phyloP scores from a whole-genome alignment of 768 basidiomycete genomes.

The Brasilioporus rufonigricans region DNA sequence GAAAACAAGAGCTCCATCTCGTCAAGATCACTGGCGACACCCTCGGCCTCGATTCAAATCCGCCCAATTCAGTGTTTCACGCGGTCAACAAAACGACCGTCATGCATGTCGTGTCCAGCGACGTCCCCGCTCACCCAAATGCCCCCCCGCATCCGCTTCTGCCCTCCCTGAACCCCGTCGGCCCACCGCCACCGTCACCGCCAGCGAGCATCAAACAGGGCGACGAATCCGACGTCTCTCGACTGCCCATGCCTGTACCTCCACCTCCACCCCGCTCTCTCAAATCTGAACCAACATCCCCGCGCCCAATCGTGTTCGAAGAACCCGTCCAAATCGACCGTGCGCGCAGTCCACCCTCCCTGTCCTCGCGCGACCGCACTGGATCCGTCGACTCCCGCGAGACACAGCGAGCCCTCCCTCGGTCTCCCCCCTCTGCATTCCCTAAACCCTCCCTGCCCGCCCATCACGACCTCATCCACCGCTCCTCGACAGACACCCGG shows the following conservation, averaged over 20 bases:
- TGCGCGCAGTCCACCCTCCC: conserved; percentile 16
- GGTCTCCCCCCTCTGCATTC: conserved; percentile 22
- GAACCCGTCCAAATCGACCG: conserved; percentile 9
- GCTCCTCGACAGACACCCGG: conserved; percentile 53
- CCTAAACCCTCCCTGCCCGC: conserved; percentile 7
- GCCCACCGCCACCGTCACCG: conserved; percentile 60
- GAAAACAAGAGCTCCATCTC: conserved; percentile 15
- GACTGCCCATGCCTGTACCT: no score
- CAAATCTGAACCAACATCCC: no score
- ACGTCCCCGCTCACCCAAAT: no score
- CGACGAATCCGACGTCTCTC: conserved; percentile 10
- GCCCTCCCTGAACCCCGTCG: conserved; percentile 22
- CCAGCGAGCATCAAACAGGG: conserved; percentile 39
- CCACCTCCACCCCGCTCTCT: background rate
- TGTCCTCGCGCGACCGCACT: conserved; percentile 20
- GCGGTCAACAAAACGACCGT: no score
- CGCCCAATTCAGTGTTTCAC: no score
- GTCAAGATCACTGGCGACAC: conserved; percentile 39
- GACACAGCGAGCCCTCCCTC: conserved; percentile 13
- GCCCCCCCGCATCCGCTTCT: no score
- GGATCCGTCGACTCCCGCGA: conserved; percentile 33
- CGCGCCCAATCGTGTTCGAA: conserved; percentile 33
- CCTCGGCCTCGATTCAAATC: no score
- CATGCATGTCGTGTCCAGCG: no score
- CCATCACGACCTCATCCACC: conserved; percentile 36